Evolutionary conservation across 2,329 filamentous ascomycete species (phyloP).

Genomic region (Sordariomycetes sp.): DNA sequence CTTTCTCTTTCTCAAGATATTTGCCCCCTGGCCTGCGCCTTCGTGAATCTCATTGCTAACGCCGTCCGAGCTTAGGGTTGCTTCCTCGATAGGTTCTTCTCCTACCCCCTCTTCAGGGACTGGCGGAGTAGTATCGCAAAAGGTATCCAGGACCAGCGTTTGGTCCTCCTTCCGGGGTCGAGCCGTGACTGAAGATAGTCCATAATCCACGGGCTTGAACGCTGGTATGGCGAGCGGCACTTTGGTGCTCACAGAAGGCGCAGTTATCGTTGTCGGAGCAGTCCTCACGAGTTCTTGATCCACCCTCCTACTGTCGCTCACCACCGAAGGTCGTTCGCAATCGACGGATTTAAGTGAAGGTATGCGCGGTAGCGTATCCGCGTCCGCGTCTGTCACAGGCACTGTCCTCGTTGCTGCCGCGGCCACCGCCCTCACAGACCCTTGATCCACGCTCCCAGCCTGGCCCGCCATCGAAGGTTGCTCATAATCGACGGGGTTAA

Average conservation of each 20-base stretch:
- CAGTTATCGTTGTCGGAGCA: not conserved
- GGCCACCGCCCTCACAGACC: too few species aligned
- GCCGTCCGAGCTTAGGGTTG: not conserved
- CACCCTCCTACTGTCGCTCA: too few species aligned
- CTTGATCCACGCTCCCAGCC: too few species aligned
- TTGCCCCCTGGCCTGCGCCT: conserved; percentile 16
- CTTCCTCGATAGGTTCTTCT: not conserved
- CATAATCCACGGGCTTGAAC: not conserved
- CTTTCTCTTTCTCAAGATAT: conserved; percentile 18
- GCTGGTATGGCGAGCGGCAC: not conserved
- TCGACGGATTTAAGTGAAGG: too few species aligned
- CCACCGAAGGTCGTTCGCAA: too few species aligned
- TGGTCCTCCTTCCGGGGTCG: not conserved
- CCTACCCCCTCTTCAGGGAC: not conserved
- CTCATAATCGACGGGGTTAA: too few species aligned
- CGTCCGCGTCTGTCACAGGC: too few species aligned
- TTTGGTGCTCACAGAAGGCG: not conserved
- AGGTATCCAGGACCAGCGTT: not conserved
- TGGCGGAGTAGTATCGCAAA: not conserved
- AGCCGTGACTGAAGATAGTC: not conserved
- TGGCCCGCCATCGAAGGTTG: too few species aligned
- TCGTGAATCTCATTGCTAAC: conserved; percentile 18
- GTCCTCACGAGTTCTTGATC: too few species aligned
- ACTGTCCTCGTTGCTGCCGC: too few species aligned
- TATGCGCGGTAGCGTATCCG: too few species aligned